Percentiles rank a stretch among this genome's conserved stretches.
Conservation (phyloP, 83 land plant species). For the Diphasiastrum complanatum region DNA sequence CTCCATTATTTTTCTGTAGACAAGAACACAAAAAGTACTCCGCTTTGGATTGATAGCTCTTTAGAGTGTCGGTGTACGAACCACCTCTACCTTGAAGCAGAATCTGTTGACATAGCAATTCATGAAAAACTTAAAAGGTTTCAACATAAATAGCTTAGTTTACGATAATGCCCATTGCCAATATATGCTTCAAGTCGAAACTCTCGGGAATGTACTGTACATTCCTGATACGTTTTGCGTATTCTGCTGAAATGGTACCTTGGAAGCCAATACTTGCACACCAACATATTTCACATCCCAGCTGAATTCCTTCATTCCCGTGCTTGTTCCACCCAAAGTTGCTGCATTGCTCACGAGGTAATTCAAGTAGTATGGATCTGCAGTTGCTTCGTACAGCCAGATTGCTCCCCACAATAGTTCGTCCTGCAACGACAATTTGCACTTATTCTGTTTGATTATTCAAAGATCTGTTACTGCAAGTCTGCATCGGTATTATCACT, state of each 20-base stretch:
- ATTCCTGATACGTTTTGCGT: background rate
- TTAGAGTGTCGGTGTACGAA: slow-evolving; percentile 18
- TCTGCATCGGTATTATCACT: no score
- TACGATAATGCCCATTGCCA: no score
- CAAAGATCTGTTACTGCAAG: no score
- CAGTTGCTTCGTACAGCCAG: slow-evolving; percentile 69
- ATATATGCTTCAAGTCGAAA: no score
- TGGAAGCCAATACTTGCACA: slow-evolving; percentile 48
- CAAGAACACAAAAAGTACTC: slow-evolving; percentile 47
- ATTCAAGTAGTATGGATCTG: slow-evolving; percentile 38
- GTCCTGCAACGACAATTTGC: slow-evolving; percentile 34
- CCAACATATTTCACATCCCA: slow-evolving; percentile 89
- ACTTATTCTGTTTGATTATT: background rate
- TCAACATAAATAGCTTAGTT: background rate
- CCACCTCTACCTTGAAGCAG: slow-evolving; percentile 33
- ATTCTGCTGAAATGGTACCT: slow-evolving; percentile 27
- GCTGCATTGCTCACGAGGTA: slow-evolving; percentile 47
- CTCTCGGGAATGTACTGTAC: background rate
- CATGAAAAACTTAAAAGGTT: background rate
- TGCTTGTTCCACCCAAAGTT: slow-evolving; percentile 49
- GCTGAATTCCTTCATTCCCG: slow-evolving; percentile 64
- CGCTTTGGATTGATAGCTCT: slow-evolving; percentile 38
- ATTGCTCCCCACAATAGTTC: slow-evolving; percentile 74
- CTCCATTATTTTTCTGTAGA: slow-evolving; percentile 41
- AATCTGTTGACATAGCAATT: slow-evolving; percentile 25